Evolutionary conservation across 2,329 filamentous ascomycete genomes (phyloP).

Genomic region (Colletotrichum sidae): DNA sequence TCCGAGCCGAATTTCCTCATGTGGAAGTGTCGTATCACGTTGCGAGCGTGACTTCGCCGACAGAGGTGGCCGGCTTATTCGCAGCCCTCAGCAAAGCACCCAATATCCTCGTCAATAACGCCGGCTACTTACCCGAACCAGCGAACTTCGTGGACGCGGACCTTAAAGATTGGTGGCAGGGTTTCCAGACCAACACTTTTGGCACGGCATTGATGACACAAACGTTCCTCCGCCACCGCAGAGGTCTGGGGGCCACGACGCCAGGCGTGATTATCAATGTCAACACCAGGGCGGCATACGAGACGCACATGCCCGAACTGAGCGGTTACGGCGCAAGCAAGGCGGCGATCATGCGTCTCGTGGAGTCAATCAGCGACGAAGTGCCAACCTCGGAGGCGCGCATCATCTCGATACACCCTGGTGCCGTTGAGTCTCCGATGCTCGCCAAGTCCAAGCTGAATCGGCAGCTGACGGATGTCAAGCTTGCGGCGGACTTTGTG

Average conservation of each 20-base stretch:
- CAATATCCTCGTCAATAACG: constrained; percentile 17
- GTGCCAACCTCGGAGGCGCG: constrained; percentile 13
- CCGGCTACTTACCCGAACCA: constrained; percentile 13
- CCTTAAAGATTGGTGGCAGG: constrained; percentile 21
- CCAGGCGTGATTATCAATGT: constrained; percentile 21
- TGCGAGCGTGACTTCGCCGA: not conserved
- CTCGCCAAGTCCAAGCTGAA: constrained; percentile 17
- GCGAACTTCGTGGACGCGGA: constrained; percentile 12
- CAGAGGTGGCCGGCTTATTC: constrained; percentile 6
- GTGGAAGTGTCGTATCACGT: constrained; percentile 3
- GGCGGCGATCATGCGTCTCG: constrained; percentile 78
- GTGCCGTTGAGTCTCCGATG: constrained; percentile 19
- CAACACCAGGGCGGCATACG: constrained; percentile 22
- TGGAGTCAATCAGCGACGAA: constrained; percentile 75
- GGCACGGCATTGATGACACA: constrained; percentile 17
- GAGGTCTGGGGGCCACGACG: not conserved
- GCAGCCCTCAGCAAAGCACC: constrained; percentile 3
- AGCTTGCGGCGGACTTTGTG: constrained; percentile 46
- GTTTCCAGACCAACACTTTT: constrained; percentile 25
- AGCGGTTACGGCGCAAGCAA: constrained; percentile 80
- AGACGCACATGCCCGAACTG: constrained; percentile 54
- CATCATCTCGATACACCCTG: constrained; percentile 17
- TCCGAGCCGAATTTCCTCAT: not conserved
- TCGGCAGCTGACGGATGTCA: constrained; percentile 10
- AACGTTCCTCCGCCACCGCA: constrained; percentile 12